These are phyloP conservation scores for Calonectria leucothoes DNA, from an alignment of 2,329 filamentous ascomycete genomes.

Conservation along the genomic window DNA sequence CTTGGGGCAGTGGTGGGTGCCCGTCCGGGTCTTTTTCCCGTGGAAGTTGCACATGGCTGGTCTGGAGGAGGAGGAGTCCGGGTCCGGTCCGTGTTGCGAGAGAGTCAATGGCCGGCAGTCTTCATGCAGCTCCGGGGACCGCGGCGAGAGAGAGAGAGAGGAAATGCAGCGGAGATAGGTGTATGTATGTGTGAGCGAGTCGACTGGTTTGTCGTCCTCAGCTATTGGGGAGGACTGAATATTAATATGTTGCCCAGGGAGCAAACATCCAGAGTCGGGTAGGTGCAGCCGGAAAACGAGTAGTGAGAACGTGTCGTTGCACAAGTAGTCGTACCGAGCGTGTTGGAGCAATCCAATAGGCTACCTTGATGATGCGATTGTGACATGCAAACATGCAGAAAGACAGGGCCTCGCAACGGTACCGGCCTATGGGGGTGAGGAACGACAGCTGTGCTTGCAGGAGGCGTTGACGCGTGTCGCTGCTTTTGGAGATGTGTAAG, in stretches of 20 bases:
- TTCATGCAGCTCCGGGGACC: background rate
- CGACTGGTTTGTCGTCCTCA: background rate
- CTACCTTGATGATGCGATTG: background rate
- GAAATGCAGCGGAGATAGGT: background rate
- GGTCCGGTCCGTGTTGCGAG: background rate
- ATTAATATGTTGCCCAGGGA: background rate
- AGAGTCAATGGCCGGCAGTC: background rate
- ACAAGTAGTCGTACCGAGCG: background rate
- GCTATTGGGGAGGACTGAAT: background rate
- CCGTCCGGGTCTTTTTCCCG: background rate
- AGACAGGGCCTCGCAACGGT: background rate
- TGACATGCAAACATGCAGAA: background rate
- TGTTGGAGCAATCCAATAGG: background rate
- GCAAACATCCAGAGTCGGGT: background rate
- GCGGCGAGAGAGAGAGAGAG: background rate
- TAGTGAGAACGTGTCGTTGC: background rate
- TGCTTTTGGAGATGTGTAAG: background rate
- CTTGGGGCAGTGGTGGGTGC: conserved; percentile 6
- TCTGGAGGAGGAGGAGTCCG: background rate
- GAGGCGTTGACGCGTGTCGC: background rate
- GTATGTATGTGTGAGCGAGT: no score
- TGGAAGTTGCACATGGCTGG: conserved; percentile 1
- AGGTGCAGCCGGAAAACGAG: background rate
- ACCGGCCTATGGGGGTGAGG: background rate
- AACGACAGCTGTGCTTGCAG: background rate